Percentiles rank a stretch among this genome's conserved stretches.
These are phyloP conservation scores for Lentinula sp. DNA, from an alignment of 768 basidiomycete species.

Conservation along the genomic window DNA sequence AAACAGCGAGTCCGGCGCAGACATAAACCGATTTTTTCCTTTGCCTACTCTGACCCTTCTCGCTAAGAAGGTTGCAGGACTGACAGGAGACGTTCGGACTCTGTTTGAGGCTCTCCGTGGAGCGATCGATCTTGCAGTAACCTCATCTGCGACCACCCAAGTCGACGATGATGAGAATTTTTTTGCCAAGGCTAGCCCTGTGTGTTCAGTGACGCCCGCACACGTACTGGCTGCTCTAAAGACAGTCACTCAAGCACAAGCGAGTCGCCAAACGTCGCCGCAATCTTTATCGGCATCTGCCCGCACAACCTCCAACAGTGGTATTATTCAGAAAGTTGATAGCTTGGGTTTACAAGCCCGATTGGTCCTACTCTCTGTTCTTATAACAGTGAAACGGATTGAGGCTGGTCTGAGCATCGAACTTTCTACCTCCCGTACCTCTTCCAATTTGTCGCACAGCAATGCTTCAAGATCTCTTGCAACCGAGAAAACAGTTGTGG, in stretches of 20 bases:
- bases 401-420: constrained; percentile 51
- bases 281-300: constrained; percentile 22
- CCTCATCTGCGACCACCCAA: constrained; percentile 14
- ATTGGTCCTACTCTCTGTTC: constrained; percentile 55
- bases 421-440: constrained; percentile 14
- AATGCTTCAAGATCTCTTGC: constrained; percentile 12
- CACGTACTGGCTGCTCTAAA: constrained; percentile 75
- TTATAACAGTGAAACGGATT: constrained; percentile 61
- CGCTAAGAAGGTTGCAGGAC: constrained; percentile 73
- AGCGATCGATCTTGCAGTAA: constrained; percentile 66
- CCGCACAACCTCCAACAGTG: constrained; percentile 28
- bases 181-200: constrained; percentile 18
- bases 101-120: constrained; percentile 76
- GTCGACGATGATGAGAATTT: neutral
- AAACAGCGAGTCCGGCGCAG: constrained; percentile 20
- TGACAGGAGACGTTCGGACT: constrained; percentile 79
- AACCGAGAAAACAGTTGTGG: constrained; percentile 22
- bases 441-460: constrained; percentile 42
- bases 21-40: constrained; percentile 53
- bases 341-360: constrained; percentile 71
- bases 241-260: constrained; percentile 46
- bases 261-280: neutral
- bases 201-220: constrained; percentile 46
- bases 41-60: constrained; percentile 61
- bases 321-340: constrained; percentile 59